A percentile compares a stretch with the other conserved stretches of the same genome.
phyloP scores from a whole-genome alignment of 768 basidiomycete species.

The Mycena capillaripes region DNA sequence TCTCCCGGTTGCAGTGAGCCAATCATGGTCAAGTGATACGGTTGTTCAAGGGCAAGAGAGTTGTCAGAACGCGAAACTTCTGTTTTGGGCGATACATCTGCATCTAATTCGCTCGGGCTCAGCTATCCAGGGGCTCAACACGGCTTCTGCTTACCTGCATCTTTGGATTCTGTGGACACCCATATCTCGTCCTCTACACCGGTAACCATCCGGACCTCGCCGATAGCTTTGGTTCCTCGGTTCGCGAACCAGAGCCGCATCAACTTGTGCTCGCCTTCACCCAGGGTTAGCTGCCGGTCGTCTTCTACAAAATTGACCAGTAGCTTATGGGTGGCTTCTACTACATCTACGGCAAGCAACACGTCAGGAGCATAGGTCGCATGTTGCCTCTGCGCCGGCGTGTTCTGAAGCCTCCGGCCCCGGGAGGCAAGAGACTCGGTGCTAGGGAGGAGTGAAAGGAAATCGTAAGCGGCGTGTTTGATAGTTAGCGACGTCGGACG shows the following conservation, averaged over 20 bases:
- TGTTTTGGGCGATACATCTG: slow-evolving; percentile 29
- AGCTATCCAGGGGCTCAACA: not conserved
- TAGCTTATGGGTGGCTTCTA: slow-evolving; percentile 76
- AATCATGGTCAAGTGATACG: slow-evolving; percentile 60
- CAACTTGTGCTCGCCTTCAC: slow-evolving; percentile 77
- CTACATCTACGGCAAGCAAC: slow-evolving; percentile 71
- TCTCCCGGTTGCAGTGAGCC: slow-evolving; percentile 61
- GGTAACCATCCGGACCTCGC: slow-evolving; percentile 79
- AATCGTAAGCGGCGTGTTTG: slow-evolving; percentile 73
- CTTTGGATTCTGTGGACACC: slow-evolving; percentile 51
- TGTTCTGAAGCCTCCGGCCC: slow-evolving; percentile 85
- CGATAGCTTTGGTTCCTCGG: slow-evolving; percentile 68
- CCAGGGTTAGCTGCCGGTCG: slow-evolving; percentile 64
- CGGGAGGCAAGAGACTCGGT: slow-evolving; percentile 76
- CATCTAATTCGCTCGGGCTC: slow-evolving; percentile 18
- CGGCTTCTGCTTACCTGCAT: slow-evolving; percentile 29
- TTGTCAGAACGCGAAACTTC: slow-evolving; percentile 67
- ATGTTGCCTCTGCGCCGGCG: slow-evolving; percentile 74
- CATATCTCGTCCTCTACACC: slow-evolving; percentile 76
- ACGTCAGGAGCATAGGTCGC: slow-evolving; percentile 82
- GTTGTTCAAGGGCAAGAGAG: slow-evolving; percentile 61
- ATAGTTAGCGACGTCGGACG: slow-evolving; percentile 68
- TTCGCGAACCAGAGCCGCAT: slow-evolving; percentile 76
- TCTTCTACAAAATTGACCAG: slow-evolving; percentile 68
- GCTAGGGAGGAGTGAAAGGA: slow-evolving; percentile 79